Evolutionary conservation across 2,329 filamentous ascomycete genomes (phyloP).

Genomic region (Pseudofabraea citricarpa): DNA sequence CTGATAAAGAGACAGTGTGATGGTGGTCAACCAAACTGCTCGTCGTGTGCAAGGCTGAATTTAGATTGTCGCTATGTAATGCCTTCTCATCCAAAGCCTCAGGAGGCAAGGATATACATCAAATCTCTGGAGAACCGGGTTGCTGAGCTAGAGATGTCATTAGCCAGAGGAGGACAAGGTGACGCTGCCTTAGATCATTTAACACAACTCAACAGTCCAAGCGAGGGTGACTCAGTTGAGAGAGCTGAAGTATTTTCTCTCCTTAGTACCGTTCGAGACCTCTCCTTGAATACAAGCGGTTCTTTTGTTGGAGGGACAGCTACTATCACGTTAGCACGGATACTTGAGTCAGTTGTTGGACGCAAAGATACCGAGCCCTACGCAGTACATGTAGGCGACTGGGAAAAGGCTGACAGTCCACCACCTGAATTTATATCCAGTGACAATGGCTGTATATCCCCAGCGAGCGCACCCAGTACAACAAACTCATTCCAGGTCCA

Average conservation of each 20-base stretch:
- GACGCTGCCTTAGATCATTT: constrained; percentile 9
- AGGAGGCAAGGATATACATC: constrained; percentile 10
- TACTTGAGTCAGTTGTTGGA: constrained; percentile 5
- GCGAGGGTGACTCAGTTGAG: neutral
- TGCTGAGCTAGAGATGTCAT: constrained; percentile 8
- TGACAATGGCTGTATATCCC: constrained; percentile 3
- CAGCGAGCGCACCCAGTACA: neutral
- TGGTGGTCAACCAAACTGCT: constrained; percentile 8
- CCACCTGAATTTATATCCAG: neutral
- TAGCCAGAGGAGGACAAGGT: constrained; percentile 2
- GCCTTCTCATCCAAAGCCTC: constrained; percentile 7
- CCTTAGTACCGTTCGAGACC: constrained; percentile 9
- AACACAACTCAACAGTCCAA: neutral
- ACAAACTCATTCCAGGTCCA: constrained; percentile 1
- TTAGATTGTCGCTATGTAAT: constrained; percentile 9
- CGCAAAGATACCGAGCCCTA: constrained; percentile 2
- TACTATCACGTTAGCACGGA: constrained; percentile 8
- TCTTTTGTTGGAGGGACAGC: constrained; percentile 7
- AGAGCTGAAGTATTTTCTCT: constrained; percentile 4
- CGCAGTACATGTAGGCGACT: neutral
- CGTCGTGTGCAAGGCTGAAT: constrained; percentile 5
- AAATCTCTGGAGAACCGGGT: constrained; percentile 11
- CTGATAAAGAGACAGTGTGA: too few species aligned
- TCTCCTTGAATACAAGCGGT: constrained; percentile 6
- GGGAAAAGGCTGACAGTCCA: neutral